Percentiles rank a stretch among this genome's conserved stretches.
Evolutionary conservation across 306 rosid species (phyloP).

Genomic region (Quercus agrifolia): DNA sequence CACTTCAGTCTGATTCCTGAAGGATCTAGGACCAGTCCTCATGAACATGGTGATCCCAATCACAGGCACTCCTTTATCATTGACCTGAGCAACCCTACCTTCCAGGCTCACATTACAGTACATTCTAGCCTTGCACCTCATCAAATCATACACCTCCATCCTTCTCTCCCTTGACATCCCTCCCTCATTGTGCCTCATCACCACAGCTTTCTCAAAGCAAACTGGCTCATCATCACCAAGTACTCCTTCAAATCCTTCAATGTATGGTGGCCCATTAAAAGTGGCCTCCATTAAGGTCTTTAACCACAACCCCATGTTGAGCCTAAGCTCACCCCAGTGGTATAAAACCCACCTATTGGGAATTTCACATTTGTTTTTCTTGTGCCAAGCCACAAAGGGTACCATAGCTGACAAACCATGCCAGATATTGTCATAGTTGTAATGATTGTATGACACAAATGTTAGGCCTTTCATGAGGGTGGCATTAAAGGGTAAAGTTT

Average conservation of each 20-base stretch:
- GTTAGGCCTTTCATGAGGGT: conserved; percentile 50
- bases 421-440: conserved; percentile 56
- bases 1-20: conserved; percentile 43
- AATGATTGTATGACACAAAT: conserved; percentile 70
- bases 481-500: conserved; percentile 47
- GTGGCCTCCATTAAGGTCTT: conserved; percentile 50
- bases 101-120: conserved; percentile 42
- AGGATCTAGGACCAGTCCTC: conserved; percentile 57
- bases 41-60: conserved; percentile 53
- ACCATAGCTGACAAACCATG: conserved; percentile 56
- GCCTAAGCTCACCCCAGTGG: conserved; percentile 68
- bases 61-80: conserved; percentile 4
- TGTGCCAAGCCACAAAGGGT: conserved; percentile 68
- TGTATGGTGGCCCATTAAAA: conserved; percentile 26
- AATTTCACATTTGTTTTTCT: conserved; percentile 21
- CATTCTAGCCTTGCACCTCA: conserved; percentile 63
- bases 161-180: conserved; percentile 61
- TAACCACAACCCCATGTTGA: conserved; percentile 45
- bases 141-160: conserved; percentile 54
- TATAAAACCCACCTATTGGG: conserved; percentile 57
- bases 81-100: not conserved
- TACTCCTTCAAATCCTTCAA: conserved; percentile 38
- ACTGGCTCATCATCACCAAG: conserved; percentile 38
- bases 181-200: conserved; percentile 73
- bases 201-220: conserved; percentile 62